phyloP scores from a whole-genome alignment of 2,329 filamentous ascomycete species.

The Aspergillus fischeri region DNA sequence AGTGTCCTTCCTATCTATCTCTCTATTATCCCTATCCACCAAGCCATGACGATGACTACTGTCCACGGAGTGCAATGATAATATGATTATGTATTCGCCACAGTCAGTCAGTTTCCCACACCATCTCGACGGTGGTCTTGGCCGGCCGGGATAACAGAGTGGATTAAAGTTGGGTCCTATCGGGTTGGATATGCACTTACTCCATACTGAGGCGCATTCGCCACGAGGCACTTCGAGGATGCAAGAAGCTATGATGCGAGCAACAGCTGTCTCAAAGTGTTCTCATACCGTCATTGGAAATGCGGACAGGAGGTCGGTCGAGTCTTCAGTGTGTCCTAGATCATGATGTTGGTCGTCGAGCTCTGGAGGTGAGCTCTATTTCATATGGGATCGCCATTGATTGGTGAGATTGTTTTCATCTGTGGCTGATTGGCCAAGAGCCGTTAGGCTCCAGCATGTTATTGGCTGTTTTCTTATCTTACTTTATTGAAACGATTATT shows the following conservation, averaged over 20 bases:
- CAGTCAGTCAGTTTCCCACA: not conserved
- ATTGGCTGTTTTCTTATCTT: not conserved
- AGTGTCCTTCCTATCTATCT: not conserved
- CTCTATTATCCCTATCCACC: not conserved
- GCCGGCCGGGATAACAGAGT: not conserved
- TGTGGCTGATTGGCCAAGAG: not conserved
- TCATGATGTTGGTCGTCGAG: not conserved
- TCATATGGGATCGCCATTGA: not conserved
- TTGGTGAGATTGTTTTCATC: not conserved
- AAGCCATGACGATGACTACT: not conserved
- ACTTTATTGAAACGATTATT: not conserved
- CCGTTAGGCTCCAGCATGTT: not conserved
- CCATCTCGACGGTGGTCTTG: not conserved
- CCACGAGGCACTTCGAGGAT: not conserved
- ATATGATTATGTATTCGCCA: slow-evolving; percentile 6
- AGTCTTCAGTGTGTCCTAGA: not conserved
- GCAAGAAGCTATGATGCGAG: not conserved
- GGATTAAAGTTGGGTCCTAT: not conserved
- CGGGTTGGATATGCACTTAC: not conserved
- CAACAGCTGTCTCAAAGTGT: not conserved
- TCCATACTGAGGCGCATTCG: not conserved
- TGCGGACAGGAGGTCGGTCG: not conserved
- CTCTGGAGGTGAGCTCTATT: not conserved
- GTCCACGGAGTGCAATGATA: not conserved
- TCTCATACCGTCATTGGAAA: not conserved